phyloP scores from a whole-genome alignment of 208 protist species.

The Naegleria lovaniensis region DNA sequence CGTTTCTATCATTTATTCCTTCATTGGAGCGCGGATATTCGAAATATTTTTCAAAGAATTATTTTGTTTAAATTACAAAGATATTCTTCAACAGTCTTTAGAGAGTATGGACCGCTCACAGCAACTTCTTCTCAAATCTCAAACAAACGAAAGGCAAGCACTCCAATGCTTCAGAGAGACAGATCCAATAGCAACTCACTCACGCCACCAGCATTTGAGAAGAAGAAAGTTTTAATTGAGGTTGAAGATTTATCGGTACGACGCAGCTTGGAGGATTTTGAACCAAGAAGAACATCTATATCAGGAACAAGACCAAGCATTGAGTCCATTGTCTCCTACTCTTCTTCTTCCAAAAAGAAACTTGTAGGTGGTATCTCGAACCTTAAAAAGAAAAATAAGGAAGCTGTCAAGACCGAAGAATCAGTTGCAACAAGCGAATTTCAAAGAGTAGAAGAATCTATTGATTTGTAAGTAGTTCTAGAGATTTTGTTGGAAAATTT shows the following conservation, averaged over 20 bases:
- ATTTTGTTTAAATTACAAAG: slow-evolving; percentile 18
- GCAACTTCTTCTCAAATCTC: background rate
- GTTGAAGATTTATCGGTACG: background rate
- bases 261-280: background rate
- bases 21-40: slow-evolving; percentile 8
- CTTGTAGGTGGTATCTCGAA: background rate
- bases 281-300: background rate
- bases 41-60: slow-evolving; percentile 7
- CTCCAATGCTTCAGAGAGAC: background rate
- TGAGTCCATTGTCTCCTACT: background rate
- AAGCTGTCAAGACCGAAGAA: background rate
- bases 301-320: background rate
- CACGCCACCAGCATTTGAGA: background rate
- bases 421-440: background rate
- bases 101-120: background rate
- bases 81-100: background rate
- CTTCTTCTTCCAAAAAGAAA: background rate
- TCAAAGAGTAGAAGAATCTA: background rate
- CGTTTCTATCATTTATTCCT: slow-evolving; percentile 16
- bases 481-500: background rate
- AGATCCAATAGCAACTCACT: slow-evolving; percentile 4
- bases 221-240: background rate
- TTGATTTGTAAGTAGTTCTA: slow-evolving; percentile 7
- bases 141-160: background rate
- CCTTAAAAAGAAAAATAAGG: background rate